Base-by-base conservation (phyloP, 768 basidiomycete species). In the Piloderma croceum region DNA sequence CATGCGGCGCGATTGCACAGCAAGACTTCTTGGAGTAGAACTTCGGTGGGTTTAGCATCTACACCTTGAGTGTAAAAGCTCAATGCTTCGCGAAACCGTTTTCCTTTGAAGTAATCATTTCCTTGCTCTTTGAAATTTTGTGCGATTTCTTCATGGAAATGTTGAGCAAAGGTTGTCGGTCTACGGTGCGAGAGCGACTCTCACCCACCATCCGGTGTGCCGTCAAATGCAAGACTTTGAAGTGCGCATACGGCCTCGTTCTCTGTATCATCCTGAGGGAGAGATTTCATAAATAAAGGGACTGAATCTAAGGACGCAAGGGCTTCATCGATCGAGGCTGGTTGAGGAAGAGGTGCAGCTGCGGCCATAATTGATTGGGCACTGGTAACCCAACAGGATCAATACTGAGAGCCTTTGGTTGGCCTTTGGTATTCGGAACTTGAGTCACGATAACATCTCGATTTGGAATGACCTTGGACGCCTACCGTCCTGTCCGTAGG, bases 121-220 rank as follows among this genome's bases (percentile, higher is more conserved):
- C 92, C 96, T 57, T 94, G 90, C 39, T 90, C 81, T 60, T 96
- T 97, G 64, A 97, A 96, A 55, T 87, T 92, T 45, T 78, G 73
- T 1, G 94, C 90, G 48, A 90, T 70, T 60, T 98, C 96, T 94
- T 47, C 20, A 31, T 25, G 18, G 1, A 15, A 31, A 40, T 18
- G 31, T 41, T 24, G 40, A 29, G 37, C 39, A 15, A 31, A 18
- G 31, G 17, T 22, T 7, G 18, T 38, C 11, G n/a, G 41, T 51
- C 57, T 17, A 3, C 22, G 29, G 29, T 35, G 7, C 9, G 9
- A 29, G 7, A 17, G 17, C n/a, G 13, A 13, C 13, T 12, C 44
- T 61, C 53, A 77, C 89, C 54, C 58, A 97, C 94, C 93, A 68
- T 97, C 88, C 39, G 91, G 84, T 12, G 90, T 87, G 21, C 92